Evolutionary conservation across 2,329 filamentous ascomycete genomes (phyloP).

Genomic region (Cytospora piceae): DNA sequence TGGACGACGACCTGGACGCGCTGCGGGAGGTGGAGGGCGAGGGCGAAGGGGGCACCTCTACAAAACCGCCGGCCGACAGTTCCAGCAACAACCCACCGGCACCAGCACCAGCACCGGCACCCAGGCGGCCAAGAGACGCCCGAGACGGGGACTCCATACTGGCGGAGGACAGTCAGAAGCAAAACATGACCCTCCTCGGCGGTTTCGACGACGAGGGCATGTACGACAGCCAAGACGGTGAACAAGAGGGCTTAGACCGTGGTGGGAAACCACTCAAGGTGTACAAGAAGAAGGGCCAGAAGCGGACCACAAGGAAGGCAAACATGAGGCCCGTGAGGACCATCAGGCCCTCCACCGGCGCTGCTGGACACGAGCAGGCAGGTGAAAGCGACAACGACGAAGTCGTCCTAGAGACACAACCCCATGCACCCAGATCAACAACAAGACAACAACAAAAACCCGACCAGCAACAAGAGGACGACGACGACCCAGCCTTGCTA

Average conservation of each 20-base stretch:
- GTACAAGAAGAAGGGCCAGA: constrained; percentile 85
- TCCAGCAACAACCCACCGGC: constrained; percentile 20
- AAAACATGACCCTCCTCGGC: constrained; percentile 52
- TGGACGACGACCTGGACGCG: constrained; percentile 76
- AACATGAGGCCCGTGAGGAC: constrained; percentile 63
- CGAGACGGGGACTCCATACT: constrained; percentile 42
- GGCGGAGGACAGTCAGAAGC: constrained; percentile 49
- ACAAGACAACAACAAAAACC: neutral
- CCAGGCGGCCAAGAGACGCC: neutral
- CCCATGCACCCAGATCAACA: constrained; percentile 31
- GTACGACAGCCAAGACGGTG: constrained; percentile 60
- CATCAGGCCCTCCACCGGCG: constrained; percentile 50
- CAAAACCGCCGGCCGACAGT: neutral
- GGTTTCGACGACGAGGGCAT: constrained; percentile 66
- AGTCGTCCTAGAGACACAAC: constrained; percentile 46
- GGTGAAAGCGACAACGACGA: constrained; percentile 42
- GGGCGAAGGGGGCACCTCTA: constrained; percentile 49
- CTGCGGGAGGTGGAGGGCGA: constrained; percentile 69
- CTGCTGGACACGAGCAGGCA: constrained; percentile 18
- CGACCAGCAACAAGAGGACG: constrained; percentile 1
- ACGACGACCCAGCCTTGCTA: constrained; percentile 39
- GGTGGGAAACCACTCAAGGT: constrained; percentile 62
- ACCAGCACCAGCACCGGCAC: constrained; percentile 1
- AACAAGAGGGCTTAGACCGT: constrained; percentile 50
- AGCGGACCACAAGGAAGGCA: constrained; percentile 72